Evolutionary conservation across 805 yeast species (phyloP).

Genomic region (Candida gorgasii): DNA sequence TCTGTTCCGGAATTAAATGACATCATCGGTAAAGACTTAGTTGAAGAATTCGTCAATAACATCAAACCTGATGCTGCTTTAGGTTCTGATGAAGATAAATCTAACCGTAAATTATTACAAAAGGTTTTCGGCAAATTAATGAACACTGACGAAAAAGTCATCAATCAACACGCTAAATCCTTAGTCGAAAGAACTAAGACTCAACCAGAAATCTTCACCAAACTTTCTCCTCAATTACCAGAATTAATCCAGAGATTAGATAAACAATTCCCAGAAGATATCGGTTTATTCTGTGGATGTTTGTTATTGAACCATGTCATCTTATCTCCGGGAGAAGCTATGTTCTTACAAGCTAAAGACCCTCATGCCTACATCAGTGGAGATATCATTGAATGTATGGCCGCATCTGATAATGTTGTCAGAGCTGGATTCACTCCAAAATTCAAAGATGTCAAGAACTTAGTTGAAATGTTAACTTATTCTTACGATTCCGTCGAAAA

Average conservation of each 20-base stretch:
- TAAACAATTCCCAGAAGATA: constrained; percentile 88
- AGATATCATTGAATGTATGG: constrained; percentile 99
- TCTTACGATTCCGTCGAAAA: constrained; percentile 85
- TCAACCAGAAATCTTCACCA: constrained; percentile 59
- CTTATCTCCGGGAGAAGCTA: constrained; percentile 88
- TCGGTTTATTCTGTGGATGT: constrained; percentile 96
- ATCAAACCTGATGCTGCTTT: constrained; percentile 45
- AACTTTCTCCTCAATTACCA: constrained; percentile 54
- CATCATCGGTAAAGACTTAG: constrained; percentile 64
- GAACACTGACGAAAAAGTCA: constrained; percentile 68
- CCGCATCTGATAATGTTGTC: constrained; percentile 97
- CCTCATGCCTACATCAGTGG: constrained; percentile 98
- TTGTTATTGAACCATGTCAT: constrained; percentile 85
- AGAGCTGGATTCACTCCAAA: constrained; percentile 99
- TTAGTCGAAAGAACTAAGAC: constrained; percentile 65
- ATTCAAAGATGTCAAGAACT: constrained; percentile 89
- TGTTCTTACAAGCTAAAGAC: constrained; percentile 94
- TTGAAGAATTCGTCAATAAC: constrained; percentile 52
- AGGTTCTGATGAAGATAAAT: constrained; percentile 54
- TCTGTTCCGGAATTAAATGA: constrained; percentile 75
- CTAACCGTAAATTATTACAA: constrained; percentile 69
- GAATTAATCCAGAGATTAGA: constrained; percentile 74
- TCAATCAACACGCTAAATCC: constrained; percentile 57
- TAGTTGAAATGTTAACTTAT: constrained; percentile 90
- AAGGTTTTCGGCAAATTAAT: constrained; percentile 78